phyloP scores from a whole-genome alignment of 2,329 filamentous ascomycete species.

The Pseudofabraea citricarpa region DNA sequence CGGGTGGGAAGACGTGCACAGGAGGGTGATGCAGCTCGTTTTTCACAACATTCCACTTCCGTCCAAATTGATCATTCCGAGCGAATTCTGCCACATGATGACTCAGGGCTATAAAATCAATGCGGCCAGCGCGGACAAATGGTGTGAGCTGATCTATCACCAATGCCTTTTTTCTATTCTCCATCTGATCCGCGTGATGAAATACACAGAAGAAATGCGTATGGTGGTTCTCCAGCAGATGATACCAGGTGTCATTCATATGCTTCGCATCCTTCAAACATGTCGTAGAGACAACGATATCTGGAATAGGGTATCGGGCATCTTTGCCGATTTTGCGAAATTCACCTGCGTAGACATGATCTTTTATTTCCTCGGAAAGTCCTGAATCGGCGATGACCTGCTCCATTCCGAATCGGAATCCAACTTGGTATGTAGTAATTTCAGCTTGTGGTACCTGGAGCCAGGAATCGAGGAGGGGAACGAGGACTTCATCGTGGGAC shows the following conservation, averaged over 20 bases:
- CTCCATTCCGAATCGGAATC: background rate
- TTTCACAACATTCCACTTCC: background rate
- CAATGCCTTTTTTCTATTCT: background rate
- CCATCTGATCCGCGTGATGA: background rate
- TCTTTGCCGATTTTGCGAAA: background rate
- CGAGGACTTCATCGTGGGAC: slow-evolving; percentile 1
- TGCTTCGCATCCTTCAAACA: background rate
- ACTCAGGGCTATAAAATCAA: background rate
- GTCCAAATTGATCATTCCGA: no score
- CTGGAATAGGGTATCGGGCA: background rate
- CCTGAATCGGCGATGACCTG: background rate
- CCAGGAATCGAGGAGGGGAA: background rate
- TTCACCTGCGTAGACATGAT: background rate
- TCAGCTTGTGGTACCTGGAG: background rate
- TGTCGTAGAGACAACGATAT: background rate
- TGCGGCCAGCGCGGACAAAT: background rate
- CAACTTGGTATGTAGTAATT: background rate
- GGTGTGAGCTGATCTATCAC: no score
- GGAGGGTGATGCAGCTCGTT: background rate
- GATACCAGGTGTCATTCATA: background rate
- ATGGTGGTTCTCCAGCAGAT: background rate
- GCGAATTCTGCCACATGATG: background rate
- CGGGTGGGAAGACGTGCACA: background rate
- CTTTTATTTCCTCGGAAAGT: background rate
- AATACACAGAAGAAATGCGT: background rate